These are phyloP conservation scores for Clonostachys byssicola DNA, from an alignment of 2,329 filamentous ascomycete species.

Conservation along the genomic window DNA sequence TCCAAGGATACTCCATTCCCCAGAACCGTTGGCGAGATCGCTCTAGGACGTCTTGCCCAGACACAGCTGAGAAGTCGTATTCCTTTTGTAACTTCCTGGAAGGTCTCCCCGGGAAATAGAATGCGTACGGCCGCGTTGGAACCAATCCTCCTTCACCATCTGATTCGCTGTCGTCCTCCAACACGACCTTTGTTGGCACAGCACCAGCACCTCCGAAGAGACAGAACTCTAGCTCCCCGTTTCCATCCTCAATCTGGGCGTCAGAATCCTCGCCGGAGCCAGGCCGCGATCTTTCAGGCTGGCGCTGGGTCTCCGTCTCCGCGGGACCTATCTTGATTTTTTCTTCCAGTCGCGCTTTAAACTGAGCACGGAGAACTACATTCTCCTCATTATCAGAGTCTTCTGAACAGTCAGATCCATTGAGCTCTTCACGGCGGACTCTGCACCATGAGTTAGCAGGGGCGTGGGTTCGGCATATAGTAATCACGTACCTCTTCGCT, in stretches of 20 bases:
- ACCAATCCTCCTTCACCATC: conserved; percentile 28
- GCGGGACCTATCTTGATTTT: not conserved
- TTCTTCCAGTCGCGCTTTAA: conserved; percentile 43
- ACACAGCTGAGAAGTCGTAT: conserved; percentile 44
- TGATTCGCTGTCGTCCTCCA: conserved; percentile 35
- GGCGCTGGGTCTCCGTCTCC: not conserved
- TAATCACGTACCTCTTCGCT: conserved; percentile 41
- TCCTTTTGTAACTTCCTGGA: conserved; percentile 26
- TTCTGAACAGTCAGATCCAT: conserved; percentile 22
- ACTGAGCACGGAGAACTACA: conserved; percentile 32
- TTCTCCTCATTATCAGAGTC: conserved; percentile 21
- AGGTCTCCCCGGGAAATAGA: conserved; percentile 40
- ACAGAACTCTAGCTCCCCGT: conserved; percentile 50
- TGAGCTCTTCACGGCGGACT: conserved; percentile 50
- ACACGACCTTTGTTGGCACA: conserved; percentile 37
- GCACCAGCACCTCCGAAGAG: conserved; percentile 46
- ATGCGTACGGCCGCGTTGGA: conserved; percentile 34
- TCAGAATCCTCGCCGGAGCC: conserved; percentile 3
- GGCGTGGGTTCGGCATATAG: no score
- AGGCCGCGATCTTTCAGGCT: not conserved
- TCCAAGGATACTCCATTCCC: conserved; percentile 60
- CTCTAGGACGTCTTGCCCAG: conserved; percentile 42
- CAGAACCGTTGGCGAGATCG: conserved; percentile 40
- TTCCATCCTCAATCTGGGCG: conserved; percentile 11
- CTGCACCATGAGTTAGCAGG: conserved; percentile 21